These are phyloP conservation scores for Adansonia madagascariensis DNA, from an alignment of 441 rosid genomes.

Conservation along the genomic window DNA sequence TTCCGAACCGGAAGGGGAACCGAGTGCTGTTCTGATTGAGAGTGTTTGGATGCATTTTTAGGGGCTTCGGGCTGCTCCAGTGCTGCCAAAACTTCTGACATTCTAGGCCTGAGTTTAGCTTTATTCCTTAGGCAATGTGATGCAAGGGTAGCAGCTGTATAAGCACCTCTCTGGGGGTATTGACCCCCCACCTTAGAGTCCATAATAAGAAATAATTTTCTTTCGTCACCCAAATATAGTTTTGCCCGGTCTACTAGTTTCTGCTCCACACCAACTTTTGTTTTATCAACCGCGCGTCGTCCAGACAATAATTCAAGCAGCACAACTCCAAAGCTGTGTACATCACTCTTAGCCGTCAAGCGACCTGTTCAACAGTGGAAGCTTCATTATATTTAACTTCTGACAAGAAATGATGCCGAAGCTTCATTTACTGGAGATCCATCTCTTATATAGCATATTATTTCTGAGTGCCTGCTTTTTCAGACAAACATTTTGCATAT, in stretches of 20 bases:
- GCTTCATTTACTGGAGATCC: neutral
- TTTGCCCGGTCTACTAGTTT: conserved; percentile 67
- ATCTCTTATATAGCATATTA: neutral
- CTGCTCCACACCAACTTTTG: conserved; percentile 54
- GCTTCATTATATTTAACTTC: conserved; percentile 16
- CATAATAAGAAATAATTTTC: conserved; percentile 63
- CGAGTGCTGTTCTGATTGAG: conserved; percentile 34
- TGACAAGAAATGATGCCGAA: neutral
- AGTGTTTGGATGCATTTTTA: conserved; percentile 34
- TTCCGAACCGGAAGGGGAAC: conserved; percentile 36
- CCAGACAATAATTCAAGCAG: conserved; percentile 67
- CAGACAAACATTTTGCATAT: neutral
- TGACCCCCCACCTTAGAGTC: conserved; percentile 67
- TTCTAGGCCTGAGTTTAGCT: conserved; percentile 60
- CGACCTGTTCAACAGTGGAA: conserved; percentile 48
- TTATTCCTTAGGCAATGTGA: conserved; percentile 48
- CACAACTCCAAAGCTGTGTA: conserved; percentile 72
- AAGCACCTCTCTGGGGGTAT: conserved; percentile 65
- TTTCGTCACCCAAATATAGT: conserved; percentile 57
- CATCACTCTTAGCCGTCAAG: conserved; percentile 65
- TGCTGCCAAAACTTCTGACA: conserved; percentile 52
- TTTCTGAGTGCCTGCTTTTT: neutral
- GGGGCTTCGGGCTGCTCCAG: conserved; percentile 49
- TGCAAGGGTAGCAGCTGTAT: conserved; percentile 58
- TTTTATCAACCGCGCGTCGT: conserved; percentile 60